Percentiles rank a stretch among this genome's conserved stretches.
Conservation (phyloP, 345 rosid species). For the Citrus medica region DNA sequence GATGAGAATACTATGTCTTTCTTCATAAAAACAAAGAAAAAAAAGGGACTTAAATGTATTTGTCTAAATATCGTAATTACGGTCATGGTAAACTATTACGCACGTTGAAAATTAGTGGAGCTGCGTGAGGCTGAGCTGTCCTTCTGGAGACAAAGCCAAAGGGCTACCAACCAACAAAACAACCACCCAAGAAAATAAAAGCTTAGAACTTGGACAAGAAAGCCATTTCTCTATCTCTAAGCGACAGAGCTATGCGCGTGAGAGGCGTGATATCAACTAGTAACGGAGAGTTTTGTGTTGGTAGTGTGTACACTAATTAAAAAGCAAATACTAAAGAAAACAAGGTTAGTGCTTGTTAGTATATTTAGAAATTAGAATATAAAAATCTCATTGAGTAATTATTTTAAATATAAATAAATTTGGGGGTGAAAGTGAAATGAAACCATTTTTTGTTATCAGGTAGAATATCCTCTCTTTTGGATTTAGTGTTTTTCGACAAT, state of each 20-base stretch:
- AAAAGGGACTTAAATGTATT: no score
- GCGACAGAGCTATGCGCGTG: not conserved
- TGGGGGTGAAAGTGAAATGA: not conserved
- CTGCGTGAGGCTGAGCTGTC: slow-evolving; percentile 13
- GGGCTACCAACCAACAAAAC: slow-evolving; percentile 14
- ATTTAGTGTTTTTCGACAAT: no score
- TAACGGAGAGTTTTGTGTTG: not conserved
- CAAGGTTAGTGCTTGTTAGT: not conserved
- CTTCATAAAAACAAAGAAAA: no score
- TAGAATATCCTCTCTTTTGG: not conserved
- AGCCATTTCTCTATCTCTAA: not conserved
- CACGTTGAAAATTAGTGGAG: slow-evolving; percentile 19
- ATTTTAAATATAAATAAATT: not conserved
- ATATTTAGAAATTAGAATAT: not conserved
- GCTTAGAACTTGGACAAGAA: not conserved
- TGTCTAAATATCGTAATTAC: no score
- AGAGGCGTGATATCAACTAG: not conserved
- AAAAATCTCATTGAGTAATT: not conserved
- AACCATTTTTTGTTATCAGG: not conserved
- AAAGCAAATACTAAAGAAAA: not conserved
- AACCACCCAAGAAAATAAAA: slow-evolving; percentile 5
- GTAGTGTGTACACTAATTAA: no score
- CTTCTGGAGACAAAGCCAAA: not conserved
- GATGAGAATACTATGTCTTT: not conserved
- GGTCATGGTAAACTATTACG: not conserved